Percentiles rank a stretch among this genome's conserved stretches.
These are phyloP conservation scores for Populus davidiana DNA, from an alignment of 345 rosid species.

Conservation along the genomic window DNA sequence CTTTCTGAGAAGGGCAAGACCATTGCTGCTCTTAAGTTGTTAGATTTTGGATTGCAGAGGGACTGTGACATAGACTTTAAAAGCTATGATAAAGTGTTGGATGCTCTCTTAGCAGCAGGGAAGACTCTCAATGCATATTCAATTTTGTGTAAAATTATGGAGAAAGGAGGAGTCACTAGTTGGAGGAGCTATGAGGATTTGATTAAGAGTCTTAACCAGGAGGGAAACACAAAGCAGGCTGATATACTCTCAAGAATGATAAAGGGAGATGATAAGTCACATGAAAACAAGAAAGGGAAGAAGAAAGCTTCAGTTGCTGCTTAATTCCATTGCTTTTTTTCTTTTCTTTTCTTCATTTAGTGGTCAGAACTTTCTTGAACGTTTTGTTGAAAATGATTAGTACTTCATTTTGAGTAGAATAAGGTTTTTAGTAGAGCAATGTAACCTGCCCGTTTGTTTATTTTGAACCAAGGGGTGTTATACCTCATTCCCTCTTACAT, in stretches of 20 bases:
- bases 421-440: background rate
- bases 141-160: conserved; percentile 69
- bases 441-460: background rate
- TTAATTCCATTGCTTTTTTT: background rate
- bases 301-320: conserved; percentile 2
- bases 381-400: background rate
- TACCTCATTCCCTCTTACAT: background rate
- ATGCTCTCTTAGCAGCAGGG: conserved; percentile 72
- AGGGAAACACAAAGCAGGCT: conserved; percentile 86
- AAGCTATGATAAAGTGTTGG: conserved; percentile 78
- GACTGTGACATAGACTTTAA: conserved; percentile 53
- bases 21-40: conserved; percentile 72
- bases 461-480: conserved; percentile 4
- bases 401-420: background rate
- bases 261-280: conserved; percentile 26
- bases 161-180: conserved; percentile 59
- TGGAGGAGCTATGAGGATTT: conserved; percentile 72
- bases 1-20: conserved; percentile 82
- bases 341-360: background rate
- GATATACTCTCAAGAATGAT: conserved; percentile 78
- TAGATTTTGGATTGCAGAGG: conserved; percentile 70
- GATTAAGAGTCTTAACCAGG: conserved; percentile 71
- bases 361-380: background rate
- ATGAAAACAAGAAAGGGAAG: conserved; percentile 11
- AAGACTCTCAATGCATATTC: conserved; percentile 92